These are phyloP conservation scores for Kodamaea kaohsiungensis DNA, from an alignment of 805 yeast species.

Conservation along the genomic window DNA sequence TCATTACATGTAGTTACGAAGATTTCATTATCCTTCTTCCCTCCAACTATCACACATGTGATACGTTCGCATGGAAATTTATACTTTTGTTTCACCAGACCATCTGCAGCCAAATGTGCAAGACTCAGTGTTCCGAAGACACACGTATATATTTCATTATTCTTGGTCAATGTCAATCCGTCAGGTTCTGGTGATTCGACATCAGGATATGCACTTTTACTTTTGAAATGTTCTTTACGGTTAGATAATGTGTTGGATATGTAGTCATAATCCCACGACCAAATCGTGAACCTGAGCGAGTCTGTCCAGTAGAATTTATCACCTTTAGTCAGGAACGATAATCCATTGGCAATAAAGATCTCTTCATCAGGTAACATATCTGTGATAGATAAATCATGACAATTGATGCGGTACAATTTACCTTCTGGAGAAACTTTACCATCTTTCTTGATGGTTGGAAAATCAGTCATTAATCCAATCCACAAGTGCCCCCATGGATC, in stretches of 20 bases:
- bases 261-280: conserved; percentile 40
- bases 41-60: conserved; percentile 74
- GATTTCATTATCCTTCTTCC: conserved; percentile 50
- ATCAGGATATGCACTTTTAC: conserved; percentile 16
- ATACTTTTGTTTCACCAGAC: conserved; percentile 52
- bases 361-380: conserved; percentile 31
- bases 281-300: conserved; percentile 34
- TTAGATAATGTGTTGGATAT: conserved; percentile 29
- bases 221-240: conserved; percentile 24
- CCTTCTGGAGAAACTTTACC: conserved; percentile 51
- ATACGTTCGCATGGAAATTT: conserved; percentile 60
- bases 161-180: conserved; percentile 64
- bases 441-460: conserved; percentile 29
- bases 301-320: conserved; percentile 43
- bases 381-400: conserved; percentile 31
- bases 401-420: conserved; percentile 35
- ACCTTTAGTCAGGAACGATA: conserved; percentile 34
- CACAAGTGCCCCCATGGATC: conserved; percentile 76
- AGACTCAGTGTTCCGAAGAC: conserved; percentile 64
- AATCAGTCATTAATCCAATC: conserved; percentile 79
- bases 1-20: conserved; percentile 55
- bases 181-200: conserved; percentile 64
- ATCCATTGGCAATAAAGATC: conserved; percentile 66
- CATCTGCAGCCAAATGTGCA: conserved; percentile 51
- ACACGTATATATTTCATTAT: conserved; percentile 62